Evolutionary conservation across 257 asterid genomes (phyloP), one percentile per base, ranked within the genome.

Genomic region (Ophiorrhiza pumila): DNA sequence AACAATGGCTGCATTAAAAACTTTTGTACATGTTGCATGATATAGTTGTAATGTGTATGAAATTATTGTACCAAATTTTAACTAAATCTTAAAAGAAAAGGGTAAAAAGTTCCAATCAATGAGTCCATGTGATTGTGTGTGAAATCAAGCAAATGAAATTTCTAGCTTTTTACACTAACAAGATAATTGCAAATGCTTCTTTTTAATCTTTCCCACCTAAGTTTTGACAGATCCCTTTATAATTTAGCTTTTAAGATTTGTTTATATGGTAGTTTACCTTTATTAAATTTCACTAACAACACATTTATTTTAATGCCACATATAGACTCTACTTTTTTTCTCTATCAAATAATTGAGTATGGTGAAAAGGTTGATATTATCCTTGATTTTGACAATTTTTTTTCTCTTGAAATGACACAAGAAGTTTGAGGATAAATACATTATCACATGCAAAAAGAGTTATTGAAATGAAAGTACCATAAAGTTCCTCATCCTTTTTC

Each of bases 71-170:
- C 72, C 61, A 68, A 68, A 68, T 20, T 10, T 46, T 29, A 29
- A 15, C 25, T 42, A 67, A n/a, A n/a, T n/a, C n/a, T 43, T 2
- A 5, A 67, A 11, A 50, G 47, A 20, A 22, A 60, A 7, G 0
- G 49, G 35, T 65, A 41, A 11, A 25, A 65, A 4, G 53, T 65
- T 53, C 10, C 23, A 65, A 41, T 55, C 74, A 69, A 69, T 53
- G 74, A 69, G 47, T 35, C 65, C 53, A 69, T 69, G 64, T 69
- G 64, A n/a, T n/a, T n/a, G 35, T 50, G 57, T 46, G 37, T 7
- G 17, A 11, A 25, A 23, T 45, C 7, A 1, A 29, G 23, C 63
- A 34, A 42, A 59, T 15, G n/a, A n/a, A 18, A 15, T 27, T 57
- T 57, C 37, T 4, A 23, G 62, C 62, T 27, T 56, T 56, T 27